A percentile compares a stretch with the other conserved stretches of the same genome.
These are phyloP conservation scores for Aspergillus ostianus DNA, from an alignment of 495 filamentous ascomycete genomes.

Conservation along the genomic window DNA sequence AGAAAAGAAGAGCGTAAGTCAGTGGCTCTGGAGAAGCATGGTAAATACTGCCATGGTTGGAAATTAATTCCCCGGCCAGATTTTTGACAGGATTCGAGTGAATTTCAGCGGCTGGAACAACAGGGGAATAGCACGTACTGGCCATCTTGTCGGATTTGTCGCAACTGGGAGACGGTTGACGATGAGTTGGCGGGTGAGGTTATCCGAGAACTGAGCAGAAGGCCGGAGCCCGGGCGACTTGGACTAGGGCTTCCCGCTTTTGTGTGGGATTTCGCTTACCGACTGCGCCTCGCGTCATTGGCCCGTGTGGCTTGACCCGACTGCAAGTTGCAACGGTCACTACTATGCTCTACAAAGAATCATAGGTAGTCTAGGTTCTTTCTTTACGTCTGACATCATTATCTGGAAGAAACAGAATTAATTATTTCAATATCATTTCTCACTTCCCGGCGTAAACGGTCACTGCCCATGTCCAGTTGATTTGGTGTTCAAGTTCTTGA, in stretches of 20 bases:
- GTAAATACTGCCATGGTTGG: neutral
- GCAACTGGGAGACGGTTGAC: slow-evolving; percentile 35
- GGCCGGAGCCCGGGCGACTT: slow-evolving; percentile 26
- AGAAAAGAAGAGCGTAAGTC: slow-evolving; percentile 28
- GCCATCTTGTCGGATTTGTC: slow-evolving; percentile 54
- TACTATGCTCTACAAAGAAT: too few species aligned
- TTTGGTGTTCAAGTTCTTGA: too few species aligned
- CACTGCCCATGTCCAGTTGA: neutral
- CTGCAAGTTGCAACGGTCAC: too few species aligned
- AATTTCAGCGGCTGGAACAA: neutral
- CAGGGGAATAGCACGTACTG: slow-evolving; percentile 38
- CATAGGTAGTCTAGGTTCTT: too few species aligned
- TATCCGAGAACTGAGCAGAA: slow-evolving; percentile 27
- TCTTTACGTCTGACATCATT: too few species aligned
- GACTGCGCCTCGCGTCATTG: slow-evolving; percentile 25
- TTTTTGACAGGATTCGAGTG: slow-evolving; percentile 8
- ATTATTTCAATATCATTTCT: too few species aligned
- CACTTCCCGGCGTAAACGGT: too few species aligned
- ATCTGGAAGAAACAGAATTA: too few species aligned
- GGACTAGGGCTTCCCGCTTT: slow-evolving; percentile 41
- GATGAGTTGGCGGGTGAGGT: slow-evolving; percentile 29
- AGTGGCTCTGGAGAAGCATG: neutral
- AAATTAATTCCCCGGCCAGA: neutral
- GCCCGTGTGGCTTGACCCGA: neutral
- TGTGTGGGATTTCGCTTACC: slow-evolving; percentile 53